Evolutionary conservation across 805 yeast species (phyloP).

Genomic region (Cyberlindnera maclurae): DNA sequence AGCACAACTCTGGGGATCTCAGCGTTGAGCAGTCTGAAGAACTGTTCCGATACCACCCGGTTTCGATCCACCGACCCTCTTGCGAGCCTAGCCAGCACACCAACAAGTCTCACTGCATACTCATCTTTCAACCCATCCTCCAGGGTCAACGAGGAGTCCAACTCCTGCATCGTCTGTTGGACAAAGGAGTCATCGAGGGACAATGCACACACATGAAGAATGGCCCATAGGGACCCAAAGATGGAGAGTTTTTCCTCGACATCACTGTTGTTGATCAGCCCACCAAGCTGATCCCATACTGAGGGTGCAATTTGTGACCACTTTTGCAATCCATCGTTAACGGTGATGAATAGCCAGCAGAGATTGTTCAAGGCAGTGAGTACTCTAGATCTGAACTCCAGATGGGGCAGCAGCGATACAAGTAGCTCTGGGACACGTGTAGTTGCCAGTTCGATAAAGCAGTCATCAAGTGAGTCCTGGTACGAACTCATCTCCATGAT

Average conservation of each 20-base stretch:
- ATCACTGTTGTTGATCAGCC: slow-evolving; percentile 6
- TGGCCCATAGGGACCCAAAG: slow-evolving; percentile 40
- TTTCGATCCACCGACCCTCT: slow-evolving; percentile 41
- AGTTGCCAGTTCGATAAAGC: slow-evolving; percentile 13
- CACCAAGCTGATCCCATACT: slow-evolving; percentile 9
- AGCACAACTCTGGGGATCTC: slow-evolving; percentile 33
- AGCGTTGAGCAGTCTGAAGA: slow-evolving; percentile 27
- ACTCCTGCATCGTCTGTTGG: slow-evolving; percentile 16
- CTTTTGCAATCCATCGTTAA: slow-evolving; percentile 10
- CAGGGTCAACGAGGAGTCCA: slow-evolving; percentile 10
- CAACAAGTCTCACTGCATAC: slow-evolving; percentile 36
- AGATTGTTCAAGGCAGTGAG: slow-evolving; percentile 67
- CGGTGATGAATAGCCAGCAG: slow-evolving; percentile 41
- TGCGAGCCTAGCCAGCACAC: slow-evolving; percentile 44
- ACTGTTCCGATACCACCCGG: slow-evolving; percentile 36
- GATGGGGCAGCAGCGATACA: slow-evolving; percentile 31
- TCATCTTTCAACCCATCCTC: slow-evolving; percentile 28
- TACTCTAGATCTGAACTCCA: slow-evolving; percentile 47
- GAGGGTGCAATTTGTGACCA: slow-evolving; percentile 9
- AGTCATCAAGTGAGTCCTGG: slow-evolving; percentile 24
- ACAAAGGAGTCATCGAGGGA: slow-evolving; percentile 24
- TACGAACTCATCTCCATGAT: slow-evolving; percentile 50
- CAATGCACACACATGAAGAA: slow-evolving; percentile 19
- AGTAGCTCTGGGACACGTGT: slow-evolving; percentile 30
- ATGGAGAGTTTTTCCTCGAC: slow-evolving; percentile 27